Evolutionary conservation across 176 grass and related monocot genomes (phyloP).

Genomic region (Chrysopogon serrulatus): DNA sequence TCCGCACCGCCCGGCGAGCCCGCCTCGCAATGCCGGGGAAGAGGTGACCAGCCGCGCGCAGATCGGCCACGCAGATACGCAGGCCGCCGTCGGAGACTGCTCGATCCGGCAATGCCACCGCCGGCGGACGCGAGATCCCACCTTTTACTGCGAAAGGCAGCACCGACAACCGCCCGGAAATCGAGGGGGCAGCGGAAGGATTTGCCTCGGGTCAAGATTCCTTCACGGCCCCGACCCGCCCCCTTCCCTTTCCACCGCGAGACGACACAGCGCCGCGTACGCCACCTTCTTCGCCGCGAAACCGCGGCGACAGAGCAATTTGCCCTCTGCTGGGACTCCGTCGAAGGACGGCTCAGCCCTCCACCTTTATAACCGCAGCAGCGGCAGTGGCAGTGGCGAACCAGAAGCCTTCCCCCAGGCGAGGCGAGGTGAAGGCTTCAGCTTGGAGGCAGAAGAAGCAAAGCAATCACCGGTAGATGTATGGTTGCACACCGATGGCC

Average conservation of each 20-base stretch:
- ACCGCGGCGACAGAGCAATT: neutral
- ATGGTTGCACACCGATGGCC: neutral
- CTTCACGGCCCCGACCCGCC: neutral
- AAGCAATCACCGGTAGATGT: neutral
- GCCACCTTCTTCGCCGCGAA: conserved; percentile 12
- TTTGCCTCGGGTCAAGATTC: conserved; percentile 17
- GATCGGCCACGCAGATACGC: neutral
- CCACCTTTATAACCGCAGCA: neutral
- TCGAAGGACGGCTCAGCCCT: neutral
- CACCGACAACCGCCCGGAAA: conserved; percentile 22
- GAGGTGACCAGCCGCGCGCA: neutral
- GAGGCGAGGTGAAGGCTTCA: neutral
- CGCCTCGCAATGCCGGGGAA: conserved; percentile 12
- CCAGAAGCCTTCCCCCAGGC: neutral
- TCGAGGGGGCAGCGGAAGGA: neutral
- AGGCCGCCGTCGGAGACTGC: neutral
- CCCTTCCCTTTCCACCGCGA: neutral
- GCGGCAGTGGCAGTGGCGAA: neutral
- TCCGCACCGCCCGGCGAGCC: neutral
- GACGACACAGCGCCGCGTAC: neutral
- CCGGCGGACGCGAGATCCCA: conserved; percentile 31
- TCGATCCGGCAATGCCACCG: conserved; percentile 35
- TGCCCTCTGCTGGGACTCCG: conserved; percentile 16
- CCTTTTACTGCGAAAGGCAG: conserved; percentile 26
- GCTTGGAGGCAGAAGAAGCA: neutral